phyloP scores from a whole-genome alignment of 1,139 yeast species.

The Debaryomyces psychrophilus region DNA sequence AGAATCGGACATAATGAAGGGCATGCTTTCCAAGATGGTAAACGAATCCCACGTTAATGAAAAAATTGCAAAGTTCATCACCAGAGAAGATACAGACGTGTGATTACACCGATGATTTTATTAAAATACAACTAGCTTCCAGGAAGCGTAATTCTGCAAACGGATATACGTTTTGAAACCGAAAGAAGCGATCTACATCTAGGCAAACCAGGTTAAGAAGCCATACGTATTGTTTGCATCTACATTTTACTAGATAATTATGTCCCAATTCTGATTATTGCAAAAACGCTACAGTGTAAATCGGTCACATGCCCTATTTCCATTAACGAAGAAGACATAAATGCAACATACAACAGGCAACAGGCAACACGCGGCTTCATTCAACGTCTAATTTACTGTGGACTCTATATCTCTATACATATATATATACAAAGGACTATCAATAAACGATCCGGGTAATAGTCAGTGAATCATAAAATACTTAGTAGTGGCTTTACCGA shows the following conservation, averaged over 20 bases:
- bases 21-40: conserved; percentile 29
- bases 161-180: not conserved
- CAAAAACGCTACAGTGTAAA: too few relatives aligned
- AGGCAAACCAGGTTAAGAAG: too few relatives aligned
- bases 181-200: too few relatives aligned
- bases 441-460: conserved; percentile 10
- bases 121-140: conserved; percentile 9
- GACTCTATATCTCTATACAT: not conserved
- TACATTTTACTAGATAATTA: too few relatives aligned
- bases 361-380: not conserved
- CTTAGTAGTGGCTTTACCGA: conserved; percentile 2
- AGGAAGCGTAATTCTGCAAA: not conserved
- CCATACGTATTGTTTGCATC: too few relatives aligned
- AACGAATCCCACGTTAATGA: conserved; percentile 26
- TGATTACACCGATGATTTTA: not conserved
- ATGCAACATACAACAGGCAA: not conserved
- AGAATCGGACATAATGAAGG: conserved; percentile 29
- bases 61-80: conserved; percentile 33
- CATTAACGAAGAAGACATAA: not conserved
- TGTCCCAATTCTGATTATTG: too few relatives aligned
- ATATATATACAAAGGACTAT: not conserved
- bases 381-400: not conserved
- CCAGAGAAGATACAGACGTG: conserved; percentile 25
- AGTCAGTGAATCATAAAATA: not conserved
- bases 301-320: not conserved